Percentiles rank a stretch among this genome's conserved stretches.
phyloP scores from a whole-genome alignment of 148 eudicot genomes.

The Silene uniflora region DNA sequence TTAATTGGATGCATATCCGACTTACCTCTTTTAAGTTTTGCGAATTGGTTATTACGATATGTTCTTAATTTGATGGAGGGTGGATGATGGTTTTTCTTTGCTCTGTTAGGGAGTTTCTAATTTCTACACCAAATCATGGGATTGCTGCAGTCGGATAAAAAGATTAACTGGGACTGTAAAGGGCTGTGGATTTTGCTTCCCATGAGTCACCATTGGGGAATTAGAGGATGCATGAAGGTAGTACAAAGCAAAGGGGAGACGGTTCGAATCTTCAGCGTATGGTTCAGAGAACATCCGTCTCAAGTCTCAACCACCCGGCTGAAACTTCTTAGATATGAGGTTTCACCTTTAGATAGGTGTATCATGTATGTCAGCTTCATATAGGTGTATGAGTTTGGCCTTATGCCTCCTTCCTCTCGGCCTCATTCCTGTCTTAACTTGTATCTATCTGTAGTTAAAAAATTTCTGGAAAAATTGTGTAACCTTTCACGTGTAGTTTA shows the following conservation, averaged over 20 bases:
- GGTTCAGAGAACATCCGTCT: not conserved
- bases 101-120: not conserved
- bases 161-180: not conserved
- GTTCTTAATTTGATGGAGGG: not conserved
- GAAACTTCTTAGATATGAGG: not conserved
- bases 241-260: no score
- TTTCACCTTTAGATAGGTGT: not conserved
- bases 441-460: no score
- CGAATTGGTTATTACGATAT: not conserved
- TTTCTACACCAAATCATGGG: not conserved
- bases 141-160: not conserved
- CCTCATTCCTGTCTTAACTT: not conserved
- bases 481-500: no score
- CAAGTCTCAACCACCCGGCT: not conserved
- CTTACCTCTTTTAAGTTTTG: not conserved
- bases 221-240: not conserved
- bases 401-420: not conserved
- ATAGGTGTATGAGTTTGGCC: not conserved
- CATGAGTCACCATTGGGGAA: not conserved
- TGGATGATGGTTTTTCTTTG: not conserved
- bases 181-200: not conserved
- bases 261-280: no score
- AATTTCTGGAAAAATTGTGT: not conserved
- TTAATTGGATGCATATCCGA: not conserved
- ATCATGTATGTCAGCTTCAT: not conserved